phyloP scores from a whole-genome alignment of 2,329 filamentous ascomycete genomes.

The Trichoderma afroharzianum region DNA sequence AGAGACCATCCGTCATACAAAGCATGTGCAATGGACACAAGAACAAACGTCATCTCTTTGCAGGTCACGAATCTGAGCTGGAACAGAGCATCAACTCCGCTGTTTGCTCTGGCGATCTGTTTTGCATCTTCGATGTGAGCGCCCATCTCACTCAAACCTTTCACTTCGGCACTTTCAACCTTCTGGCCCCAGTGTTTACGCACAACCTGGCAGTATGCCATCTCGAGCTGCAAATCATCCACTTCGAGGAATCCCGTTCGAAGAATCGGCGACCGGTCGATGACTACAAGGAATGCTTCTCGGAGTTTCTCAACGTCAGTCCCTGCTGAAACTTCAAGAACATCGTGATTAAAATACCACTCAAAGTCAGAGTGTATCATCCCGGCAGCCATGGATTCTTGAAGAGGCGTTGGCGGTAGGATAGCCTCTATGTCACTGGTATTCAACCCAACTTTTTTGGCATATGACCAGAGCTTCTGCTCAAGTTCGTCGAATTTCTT shows the following conservation, averaged over 20 bases:
- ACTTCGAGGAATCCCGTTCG: conserved; percentile 70
- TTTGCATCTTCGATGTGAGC: conserved; percentile 37
- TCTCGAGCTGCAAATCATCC: conserved; percentile 53
- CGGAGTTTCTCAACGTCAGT: conserved; percentile 56
- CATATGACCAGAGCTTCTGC: conserved; percentile 36
- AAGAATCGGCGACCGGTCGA: conserved; percentile 63
- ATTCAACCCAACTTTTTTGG: conserved; percentile 32
- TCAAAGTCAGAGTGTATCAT: conserved; percentile 72
- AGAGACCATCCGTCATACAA: conserved; percentile 90
- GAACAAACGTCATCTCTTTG: conserved; percentile 38
- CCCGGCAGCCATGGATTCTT: conserved; percentile 81
- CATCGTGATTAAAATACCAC: conserved; percentile 82
- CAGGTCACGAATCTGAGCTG: conserved; percentile 44
- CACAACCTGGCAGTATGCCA: conserved; percentile 50
- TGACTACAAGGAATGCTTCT: conserved; percentile 58
- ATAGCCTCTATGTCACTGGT: conserved; percentile 51
- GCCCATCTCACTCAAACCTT: conserved; percentile 32
- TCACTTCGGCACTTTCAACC: conserved; percentile 23
- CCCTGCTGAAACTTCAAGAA: conserved; percentile 56
- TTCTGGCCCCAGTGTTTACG: conserved; percentile 24
- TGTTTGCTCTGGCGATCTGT: conserved; percentile 32
- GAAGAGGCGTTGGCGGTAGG: conserved; percentile 74
- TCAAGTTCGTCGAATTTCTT: conserved; percentile 25
- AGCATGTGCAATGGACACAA: conserved; percentile 77
- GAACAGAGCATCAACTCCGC: conserved; percentile 41